Evolutionary conservation across 73 alveolate species (phyloP).

Genomic region (Uronychia binucleata): DNA sequence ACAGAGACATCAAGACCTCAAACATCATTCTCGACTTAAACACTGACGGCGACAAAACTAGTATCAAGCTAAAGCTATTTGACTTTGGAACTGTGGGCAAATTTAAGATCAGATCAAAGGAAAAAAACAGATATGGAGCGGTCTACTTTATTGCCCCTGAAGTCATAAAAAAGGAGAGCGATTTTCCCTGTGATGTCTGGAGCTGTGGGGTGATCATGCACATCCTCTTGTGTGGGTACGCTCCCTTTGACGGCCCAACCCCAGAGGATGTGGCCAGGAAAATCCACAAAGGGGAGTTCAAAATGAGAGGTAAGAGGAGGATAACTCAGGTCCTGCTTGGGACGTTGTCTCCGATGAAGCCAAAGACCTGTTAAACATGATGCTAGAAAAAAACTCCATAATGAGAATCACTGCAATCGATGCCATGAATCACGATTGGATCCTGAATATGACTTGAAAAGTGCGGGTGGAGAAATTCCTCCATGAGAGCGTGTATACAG

Average conservation of each 20-base stretch:
- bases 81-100: not conserved
- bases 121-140: slow-evolving; percentile 8
- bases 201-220: slow-evolving; percentile 31
- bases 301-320: too few relatives aligned
- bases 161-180: slow-evolving; percentile 26
- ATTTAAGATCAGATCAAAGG: not conserved
- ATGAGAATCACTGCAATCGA: slow-evolving; percentile 31
- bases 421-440: slow-evolving; percentile 40
- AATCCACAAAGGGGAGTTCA: slow-evolving; percentile 5
- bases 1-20: slow-evolving; percentile 56
- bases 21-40: slow-evolving; percentile 29
- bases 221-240: slow-evolving; percentile 26
- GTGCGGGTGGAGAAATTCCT: not conserved
- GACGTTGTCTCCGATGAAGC: slow-evolving; percentile 17
- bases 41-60: not conserved
- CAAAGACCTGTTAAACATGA: not conserved
- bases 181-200: slow-evolving; percentile 38
- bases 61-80: not conserved
- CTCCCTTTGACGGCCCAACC: slow-evolving; percentile 39
- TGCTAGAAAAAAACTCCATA: slow-evolving; percentile 6
- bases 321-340: not conserved
- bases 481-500: not conserved
- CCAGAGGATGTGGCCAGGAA: slow-evolving; percentile 2
- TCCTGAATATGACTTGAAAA: slow-evolving; percentile 3
- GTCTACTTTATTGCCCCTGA: slow-evolving; percentile 30